These are phyloP conservation scores for Pythium phragmiticola DNA, from an alignment of 352 stramenopile genomes.

Conservation along the genomic window DNA sequence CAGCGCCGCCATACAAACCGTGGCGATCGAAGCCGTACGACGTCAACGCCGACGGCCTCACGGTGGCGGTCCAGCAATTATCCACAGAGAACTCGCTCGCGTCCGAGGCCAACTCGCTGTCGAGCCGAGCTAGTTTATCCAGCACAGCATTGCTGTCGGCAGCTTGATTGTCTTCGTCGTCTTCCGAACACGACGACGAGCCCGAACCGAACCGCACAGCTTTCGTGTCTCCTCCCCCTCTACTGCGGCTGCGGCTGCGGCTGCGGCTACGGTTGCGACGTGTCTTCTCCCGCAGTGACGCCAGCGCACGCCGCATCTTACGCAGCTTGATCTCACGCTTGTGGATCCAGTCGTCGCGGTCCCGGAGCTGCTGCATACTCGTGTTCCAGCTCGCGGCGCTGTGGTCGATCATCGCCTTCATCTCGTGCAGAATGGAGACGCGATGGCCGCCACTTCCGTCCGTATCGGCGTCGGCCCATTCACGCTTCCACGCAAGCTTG, in stretches of 20 bases:
- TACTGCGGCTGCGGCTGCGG: slow-evolving; percentile 3
- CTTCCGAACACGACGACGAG: not conserved
- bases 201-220: slow-evolving; percentile 10
- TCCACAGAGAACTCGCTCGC: slow-evolving; percentile 28
- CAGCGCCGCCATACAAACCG: not conserved
- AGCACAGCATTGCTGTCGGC: slow-evolving; percentile 13
- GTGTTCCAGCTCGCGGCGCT: slow-evolving; percentile 42
- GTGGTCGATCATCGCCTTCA: slow-evolving; percentile 67
- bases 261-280: slow-evolving; percentile 23
- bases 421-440: slow-evolving; percentile 46
- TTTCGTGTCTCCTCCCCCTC: not conserved
- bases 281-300: slow-evolving; percentile 15
- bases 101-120: slow-evolving; percentile 28
- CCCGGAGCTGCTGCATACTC: slow-evolving; percentile 43
- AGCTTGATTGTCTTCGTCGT: slow-evolving; percentile 11
- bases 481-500: slow-evolving; percentile 48
- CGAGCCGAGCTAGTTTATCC: slow-evolving; percentile 25
- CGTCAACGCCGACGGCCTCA: not conserved
- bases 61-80: not conserved
- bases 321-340: slow-evolving; percentile 47
- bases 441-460: slow-evolving; percentile 2
- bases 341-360: slow-evolving; percentile 51
- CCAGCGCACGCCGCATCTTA: slow-evolving; percentile 24
- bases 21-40: not conserved
- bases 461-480: slow-evolving; percentile 22